Evolutionary conservation across 1,139 yeast genomes (phyloP).

Genomic region (Sugiyamaella xylanicola): DNA sequence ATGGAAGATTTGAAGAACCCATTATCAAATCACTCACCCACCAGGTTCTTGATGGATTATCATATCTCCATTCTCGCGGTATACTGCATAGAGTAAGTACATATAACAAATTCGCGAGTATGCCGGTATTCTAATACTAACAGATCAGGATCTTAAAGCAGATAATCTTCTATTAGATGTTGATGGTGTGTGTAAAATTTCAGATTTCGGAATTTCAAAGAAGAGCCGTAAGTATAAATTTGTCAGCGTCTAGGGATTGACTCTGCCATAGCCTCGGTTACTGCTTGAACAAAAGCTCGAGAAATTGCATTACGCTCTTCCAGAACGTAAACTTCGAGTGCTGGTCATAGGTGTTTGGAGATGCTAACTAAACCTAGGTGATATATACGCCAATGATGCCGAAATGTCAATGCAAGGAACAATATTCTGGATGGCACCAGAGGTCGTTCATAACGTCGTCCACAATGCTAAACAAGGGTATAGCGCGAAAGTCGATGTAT

Average conservation of each 20-base stretch:
- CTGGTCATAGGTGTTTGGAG: too few relatives aligned
- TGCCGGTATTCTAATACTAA: constrained; percentile 5
- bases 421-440: constrained; percentile 99
- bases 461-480: constrained; percentile 86
- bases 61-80: constrained; percentile 83
- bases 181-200: constrained; percentile 93
- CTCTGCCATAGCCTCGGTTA: too few relatives aligned
- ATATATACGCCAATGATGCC: constrained; percentile 86
- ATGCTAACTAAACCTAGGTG: constrained; percentile 40
- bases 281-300: too few relatives aligned
- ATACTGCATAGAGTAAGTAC: constrained; percentile 70
- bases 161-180: constrained; percentile 86
- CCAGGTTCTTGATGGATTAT: constrained; percentile 81
- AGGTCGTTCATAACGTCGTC: constrained; percentile 80
- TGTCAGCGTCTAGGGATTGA: too few relatives aligned
- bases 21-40: constrained; percentile 71
- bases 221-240: constrained; percentile 52
- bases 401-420: constrained; percentile 99
- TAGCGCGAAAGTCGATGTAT: constrained; percentile 80
- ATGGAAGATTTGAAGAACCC: constrained; percentile 83
- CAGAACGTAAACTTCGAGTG: too few relatives aligned
- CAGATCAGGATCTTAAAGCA: constrained; percentile 73
- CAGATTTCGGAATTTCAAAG: constrained; percentile 96
- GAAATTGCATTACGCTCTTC: too few relatives aligned
- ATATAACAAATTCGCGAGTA: too few relatives aligned